Conservation (phyloP, 164 flowering plant species). For the Piper longum region DNA sequence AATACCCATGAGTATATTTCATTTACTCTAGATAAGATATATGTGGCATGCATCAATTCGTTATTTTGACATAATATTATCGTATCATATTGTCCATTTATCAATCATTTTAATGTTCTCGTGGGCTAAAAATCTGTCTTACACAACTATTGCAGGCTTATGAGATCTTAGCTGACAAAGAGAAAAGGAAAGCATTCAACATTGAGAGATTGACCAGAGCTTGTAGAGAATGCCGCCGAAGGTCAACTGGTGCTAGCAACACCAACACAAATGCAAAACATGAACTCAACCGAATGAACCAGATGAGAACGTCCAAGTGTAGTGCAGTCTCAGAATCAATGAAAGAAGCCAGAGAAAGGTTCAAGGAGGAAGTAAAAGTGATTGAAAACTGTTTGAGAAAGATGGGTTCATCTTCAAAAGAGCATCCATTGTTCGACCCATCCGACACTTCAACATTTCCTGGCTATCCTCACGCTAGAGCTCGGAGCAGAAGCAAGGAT, state of each 20-base stretch:
- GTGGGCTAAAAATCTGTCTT: no score
- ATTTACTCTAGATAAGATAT: no score
- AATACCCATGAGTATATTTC: no score
- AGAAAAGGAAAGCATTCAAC: conserved; percentile 43
- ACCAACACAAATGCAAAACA: conserved; percentile 1
- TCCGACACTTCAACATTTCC: conserved; percentile 10
- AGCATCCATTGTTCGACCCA: conserved; percentile 37
- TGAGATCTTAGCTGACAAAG: conserved; percentile 38
- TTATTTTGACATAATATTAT: no score
- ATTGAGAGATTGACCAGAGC: conserved; percentile 26
- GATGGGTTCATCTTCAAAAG: conserved; percentile 18
- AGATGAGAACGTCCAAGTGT: conserved; percentile 6
- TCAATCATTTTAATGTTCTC: no score
- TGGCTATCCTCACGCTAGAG: conserved; percentile 21
- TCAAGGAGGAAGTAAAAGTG: conserved; percentile 45
- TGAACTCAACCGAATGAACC: conserved; percentile 2
- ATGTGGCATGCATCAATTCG: no score
- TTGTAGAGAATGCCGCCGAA: conserved; percentile 39
- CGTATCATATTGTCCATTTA: no score
- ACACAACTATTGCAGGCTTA: conserved; percentile 37
- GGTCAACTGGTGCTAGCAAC: conserved; percentile 4
- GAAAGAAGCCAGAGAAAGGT: conserved; percentile 31
- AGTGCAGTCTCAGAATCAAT: conserved; percentile 10
- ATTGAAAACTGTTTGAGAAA: conserved; percentile 37
- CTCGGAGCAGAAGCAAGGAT: conserved; percentile 13